These are phyloP conservation scores for Fusarium armeniacum DNA, from an alignment of 2,329 filamentous ascomycete species.

Conservation along the genomic window DNA sequence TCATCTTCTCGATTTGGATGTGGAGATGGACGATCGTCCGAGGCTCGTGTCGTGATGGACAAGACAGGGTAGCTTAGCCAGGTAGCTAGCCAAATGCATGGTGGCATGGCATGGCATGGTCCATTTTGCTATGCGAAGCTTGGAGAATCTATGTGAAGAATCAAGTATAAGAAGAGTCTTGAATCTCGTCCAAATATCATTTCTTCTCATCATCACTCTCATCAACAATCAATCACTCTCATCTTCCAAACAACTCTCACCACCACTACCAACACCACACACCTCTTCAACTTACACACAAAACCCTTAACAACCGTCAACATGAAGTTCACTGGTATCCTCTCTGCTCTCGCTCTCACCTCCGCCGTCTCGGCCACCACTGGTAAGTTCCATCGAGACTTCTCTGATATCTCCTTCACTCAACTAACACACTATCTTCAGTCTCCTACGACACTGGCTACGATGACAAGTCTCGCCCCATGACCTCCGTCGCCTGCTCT, in stretches of 20 bases:
- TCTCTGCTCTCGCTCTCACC: constrained; percentile 57
- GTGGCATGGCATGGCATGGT: constrained; percentile 26
- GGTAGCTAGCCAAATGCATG: constrained; percentile 27
- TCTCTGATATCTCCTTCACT: not conserved
- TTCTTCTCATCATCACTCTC: constrained; percentile 33
- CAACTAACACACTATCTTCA: constrained; percentile 43
- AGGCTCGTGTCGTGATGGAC: constrained; percentile 36
- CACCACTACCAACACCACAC: constrained; percentile 13
- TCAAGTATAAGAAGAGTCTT: constrained; percentile 45
- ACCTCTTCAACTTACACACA: constrained; percentile 23
- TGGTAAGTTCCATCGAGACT: constrained; percentile 44
- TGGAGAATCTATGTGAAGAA: constrained; percentile 17
- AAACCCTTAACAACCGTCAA: constrained; percentile 48
- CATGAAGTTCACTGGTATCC: constrained; percentile 61
- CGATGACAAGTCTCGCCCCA: constrained; percentile 69
- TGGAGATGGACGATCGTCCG: constrained; percentile 39
- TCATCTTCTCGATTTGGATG: constrained; percentile 26
- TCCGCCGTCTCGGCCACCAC: constrained; percentile 56
- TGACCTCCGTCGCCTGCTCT: constrained; percentile 74
- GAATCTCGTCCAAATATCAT: constrained; percentile 24
- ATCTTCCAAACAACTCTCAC: constrained; percentile 32
- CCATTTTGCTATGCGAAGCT: constrained; percentile 27
- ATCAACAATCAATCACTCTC: constrained; percentile 31
- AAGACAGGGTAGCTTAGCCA: constrained; percentile 1
- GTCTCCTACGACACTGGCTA: constrained; percentile 82